Percentiles rank a stretch among this genome's conserved stretches.
Conservation (phyloP, 345 rosid species). For the Lepidium africanum region DNA sequence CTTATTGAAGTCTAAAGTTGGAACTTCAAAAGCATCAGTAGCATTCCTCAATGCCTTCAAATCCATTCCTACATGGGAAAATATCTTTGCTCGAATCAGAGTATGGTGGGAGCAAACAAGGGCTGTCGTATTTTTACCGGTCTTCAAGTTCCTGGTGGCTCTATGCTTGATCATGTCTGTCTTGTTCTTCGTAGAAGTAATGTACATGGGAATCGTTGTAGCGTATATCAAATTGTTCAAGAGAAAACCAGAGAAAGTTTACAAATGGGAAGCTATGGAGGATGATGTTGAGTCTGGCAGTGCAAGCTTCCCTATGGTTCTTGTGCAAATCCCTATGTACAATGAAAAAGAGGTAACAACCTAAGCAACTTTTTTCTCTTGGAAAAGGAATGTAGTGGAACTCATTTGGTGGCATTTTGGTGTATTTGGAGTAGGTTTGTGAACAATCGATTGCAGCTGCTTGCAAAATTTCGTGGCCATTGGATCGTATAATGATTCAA, state of each 20-base stretch:
- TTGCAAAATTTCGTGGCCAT: slow-evolving; percentile 58
- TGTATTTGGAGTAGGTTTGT: slow-evolving; percentile 39
- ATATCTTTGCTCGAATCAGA: not conserved
- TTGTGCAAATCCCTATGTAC: slow-evolving; percentile 54
- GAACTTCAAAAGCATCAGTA: slow-evolving; percentile 9
- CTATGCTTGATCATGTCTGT: slow-evolving; percentile 41
- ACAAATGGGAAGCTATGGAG: slow-evolving; percentile 39
- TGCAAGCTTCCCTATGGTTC: slow-evolving; percentile 36
- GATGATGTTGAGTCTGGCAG: slow-evolving; percentile 38
- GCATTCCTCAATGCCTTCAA: slow-evolving; percentile 9
- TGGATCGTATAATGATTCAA: slow-evolving; percentile 50
- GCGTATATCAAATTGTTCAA: slow-evolving; percentile 33
- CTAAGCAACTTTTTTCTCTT: not conserved
- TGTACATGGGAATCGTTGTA: slow-evolving; percentile 45
- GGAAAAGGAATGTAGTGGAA: not conserved
- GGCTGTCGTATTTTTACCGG: slow-evolving; percentile 24
- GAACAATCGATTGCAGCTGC: slow-evolving; percentile 58
- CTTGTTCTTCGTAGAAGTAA: slow-evolving; percentile 41
- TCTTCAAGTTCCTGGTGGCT: slow-evolving; percentile 32
- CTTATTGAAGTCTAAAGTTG: slow-evolving; percentile 19
- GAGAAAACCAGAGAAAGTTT: slow-evolving; percentile 33
- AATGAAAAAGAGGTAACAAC: slow-evolving; percentile 43
- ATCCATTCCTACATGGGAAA: slow-evolving; percentile 5
- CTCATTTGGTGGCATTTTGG: not conserved
- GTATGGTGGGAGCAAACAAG: slow-evolving; percentile 23